These are phyloP conservation scores for Coemansia sp. DNA, from an alignment of 192 early-diverging fungal species.

Conservation along the genomic window DNA sequence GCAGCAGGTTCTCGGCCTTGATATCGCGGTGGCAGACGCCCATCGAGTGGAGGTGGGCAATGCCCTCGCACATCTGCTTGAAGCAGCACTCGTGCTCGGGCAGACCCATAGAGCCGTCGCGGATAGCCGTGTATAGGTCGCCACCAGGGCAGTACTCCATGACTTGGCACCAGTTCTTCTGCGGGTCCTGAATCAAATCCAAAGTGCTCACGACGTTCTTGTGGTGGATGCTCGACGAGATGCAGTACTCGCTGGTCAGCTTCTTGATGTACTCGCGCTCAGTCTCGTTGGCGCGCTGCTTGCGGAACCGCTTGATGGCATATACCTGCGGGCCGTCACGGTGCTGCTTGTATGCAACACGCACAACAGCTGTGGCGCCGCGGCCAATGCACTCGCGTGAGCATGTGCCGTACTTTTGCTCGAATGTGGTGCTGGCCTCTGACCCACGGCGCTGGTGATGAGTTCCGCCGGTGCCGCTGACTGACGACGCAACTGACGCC, in stretches of 20 bases:
- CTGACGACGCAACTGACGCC: constrained; percentile 38
- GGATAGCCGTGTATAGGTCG: constrained; percentile 84
- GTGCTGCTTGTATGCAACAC: constrained; percentile 78
- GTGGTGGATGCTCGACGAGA: constrained; percentile 88
- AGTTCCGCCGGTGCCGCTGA: constrained; percentile 11
- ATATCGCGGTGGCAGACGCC: constrained; percentile 95
- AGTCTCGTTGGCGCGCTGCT: constrained; percentile 79
- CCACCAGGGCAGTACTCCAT: constrained; percentile 92
- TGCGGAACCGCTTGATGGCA: constrained; percentile 94
- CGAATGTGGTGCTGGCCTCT: constrained; percentile 37
- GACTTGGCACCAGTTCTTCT: constrained; percentile 78
- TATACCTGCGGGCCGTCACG: constrained; percentile 65
- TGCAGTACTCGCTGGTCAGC: constrained; percentile 93
- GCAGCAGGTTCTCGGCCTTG: constrained; percentile 86
- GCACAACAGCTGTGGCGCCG: constrained; percentile 92
- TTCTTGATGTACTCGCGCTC: constrained; percentile 97
- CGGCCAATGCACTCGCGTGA: constrained; percentile 78
- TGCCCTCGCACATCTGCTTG: constrained; percentile 86
- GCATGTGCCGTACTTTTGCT: constrained; percentile 83
- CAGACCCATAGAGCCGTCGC: constrained; percentile 73
- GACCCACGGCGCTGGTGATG: constrained; percentile 38
- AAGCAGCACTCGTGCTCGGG: constrained; percentile 89
- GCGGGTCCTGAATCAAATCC: constrained; percentile 94
- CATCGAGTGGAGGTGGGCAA: constrained; percentile 88
- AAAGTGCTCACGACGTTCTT: constrained; percentile 90